Conservation (phyloP, 148 eudicot genomes). For the Arctostaphylos glauca region DNA sequence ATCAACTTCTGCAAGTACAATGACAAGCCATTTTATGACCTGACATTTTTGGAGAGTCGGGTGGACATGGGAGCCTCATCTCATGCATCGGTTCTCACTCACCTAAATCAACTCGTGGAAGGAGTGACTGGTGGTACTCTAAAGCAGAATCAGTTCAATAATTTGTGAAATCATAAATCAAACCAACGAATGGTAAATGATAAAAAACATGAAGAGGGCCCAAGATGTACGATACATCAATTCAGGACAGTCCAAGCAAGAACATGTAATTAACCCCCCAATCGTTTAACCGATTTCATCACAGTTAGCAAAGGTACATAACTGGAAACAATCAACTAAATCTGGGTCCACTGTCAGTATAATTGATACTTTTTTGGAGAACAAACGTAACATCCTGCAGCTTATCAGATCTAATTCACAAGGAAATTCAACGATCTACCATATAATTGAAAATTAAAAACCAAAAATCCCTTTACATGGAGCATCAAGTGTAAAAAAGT, state of each 20-base stretch:
- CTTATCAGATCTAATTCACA: not conserved
- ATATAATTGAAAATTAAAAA: not conserved
- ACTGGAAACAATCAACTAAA: slow-evolving; percentile 15
- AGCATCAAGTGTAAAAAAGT: slow-evolving; percentile 2
- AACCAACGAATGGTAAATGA: not conserved
- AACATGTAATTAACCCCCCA: not conserved
- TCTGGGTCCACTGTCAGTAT: slow-evolving; percentile 2
- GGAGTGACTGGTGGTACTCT: not conserved
- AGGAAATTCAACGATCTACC: not conserved
- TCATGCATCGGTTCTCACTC: not conserved
- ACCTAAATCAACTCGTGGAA: not conserved
- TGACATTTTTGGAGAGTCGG: too few relatives aligned
- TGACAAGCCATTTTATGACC: not conserved
- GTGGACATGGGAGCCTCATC: too few relatives aligned
- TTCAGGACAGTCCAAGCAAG: not conserved
- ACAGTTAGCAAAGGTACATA: not conserved
- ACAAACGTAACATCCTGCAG: not conserved
- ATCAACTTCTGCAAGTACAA: not conserved
- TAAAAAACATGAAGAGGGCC: not conserved
- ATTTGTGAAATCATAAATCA: not conserved
- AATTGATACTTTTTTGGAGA: not conserved
- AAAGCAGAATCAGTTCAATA: not conserved
- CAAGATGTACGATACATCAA: not conserved
- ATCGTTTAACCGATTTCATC: not conserved
- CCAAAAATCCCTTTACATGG: not conserved